phyloP scores from a whole-genome alignment of 164 flowering plant species.

The Dillenia suffruticosa region DNA sequence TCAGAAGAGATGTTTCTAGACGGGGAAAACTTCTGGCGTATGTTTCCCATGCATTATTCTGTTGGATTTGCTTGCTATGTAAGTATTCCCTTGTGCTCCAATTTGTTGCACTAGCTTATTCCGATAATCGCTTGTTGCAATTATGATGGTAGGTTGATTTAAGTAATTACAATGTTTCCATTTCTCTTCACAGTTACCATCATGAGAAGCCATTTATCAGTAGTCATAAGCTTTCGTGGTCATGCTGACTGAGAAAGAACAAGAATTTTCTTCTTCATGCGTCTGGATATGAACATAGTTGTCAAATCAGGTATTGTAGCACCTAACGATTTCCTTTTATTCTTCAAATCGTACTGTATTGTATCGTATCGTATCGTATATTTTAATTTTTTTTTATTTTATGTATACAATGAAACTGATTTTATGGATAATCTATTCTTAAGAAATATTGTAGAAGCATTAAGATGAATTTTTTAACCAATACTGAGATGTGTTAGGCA shows the following conservation, averaged over 20 bases:
- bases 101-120: background rate
- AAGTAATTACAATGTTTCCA: background rate
- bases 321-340: no score
- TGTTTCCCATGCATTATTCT: constrained; percentile 61
- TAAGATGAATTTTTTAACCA: no score
- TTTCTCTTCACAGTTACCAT: constrained; percentile 36
- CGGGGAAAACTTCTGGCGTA: constrained; percentile 60
- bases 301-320: no score
- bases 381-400: no score
- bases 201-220: constrained; percentile 64
- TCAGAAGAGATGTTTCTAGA: constrained; percentile 40
- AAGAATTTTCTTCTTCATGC: no score
- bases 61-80: constrained; percentile 79
- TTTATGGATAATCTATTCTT: no score
- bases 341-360: no score
- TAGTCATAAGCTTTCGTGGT: constrained; percentile 58
- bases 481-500: no score
- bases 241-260: constrained; percentile 39
- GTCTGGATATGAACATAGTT: no score
- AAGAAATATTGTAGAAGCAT: no score
- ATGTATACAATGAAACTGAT: no score
- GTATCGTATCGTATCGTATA: no score
- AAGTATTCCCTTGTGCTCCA: constrained; percentile 14
- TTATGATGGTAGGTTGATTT: background rate
- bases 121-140: background rate